Evolutionary conservation across 139 green algal genomes (phyloP).

Genomic region (Nannochloris sp.): DNA sequence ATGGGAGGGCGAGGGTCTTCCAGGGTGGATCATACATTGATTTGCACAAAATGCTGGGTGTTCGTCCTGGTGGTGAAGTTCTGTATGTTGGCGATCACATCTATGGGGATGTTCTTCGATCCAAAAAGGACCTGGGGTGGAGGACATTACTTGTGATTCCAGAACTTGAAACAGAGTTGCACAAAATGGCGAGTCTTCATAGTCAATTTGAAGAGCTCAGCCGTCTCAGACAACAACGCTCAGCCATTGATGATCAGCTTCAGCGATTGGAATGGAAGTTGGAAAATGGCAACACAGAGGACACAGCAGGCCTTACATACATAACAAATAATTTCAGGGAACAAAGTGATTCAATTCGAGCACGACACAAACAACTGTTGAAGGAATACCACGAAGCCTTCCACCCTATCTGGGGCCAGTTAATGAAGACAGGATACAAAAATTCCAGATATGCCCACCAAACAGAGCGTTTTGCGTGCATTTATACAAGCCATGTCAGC

Average conservation of each 20-base stretch:
- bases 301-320: neutral
- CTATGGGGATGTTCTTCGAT: constrained; percentile 69
- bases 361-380: constrained; percentile 54
- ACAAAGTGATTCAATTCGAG: constrained; percentile 33
- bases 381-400: constrained; percentile 67
- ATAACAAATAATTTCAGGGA: constrained; percentile 25
- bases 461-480: constrained; percentile 81
- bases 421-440: constrained; percentile 95
- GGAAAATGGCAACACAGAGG: neutral
- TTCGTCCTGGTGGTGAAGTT: constrained; percentile 51
- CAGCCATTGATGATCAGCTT: constrained; percentile 75
- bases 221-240: constrained; percentile 51
- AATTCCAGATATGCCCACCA: constrained; percentile 89
- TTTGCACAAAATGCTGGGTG: constrained; percentile 80
- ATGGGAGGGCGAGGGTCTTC: constrained; percentile 37
- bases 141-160: constrained; percentile 95
- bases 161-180: constrained; percentile 81
- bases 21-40: constrained; percentile 73
- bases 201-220: constrained; percentile 43
- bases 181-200: constrained; percentile 25
- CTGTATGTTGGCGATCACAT: constrained; percentile 81
- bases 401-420: constrained; percentile 87
- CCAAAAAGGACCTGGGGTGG: constrained; percentile 83
- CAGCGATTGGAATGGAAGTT: constrained; percentile 65
- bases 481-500: constrained; percentile 93